phyloP scores from a whole-genome alignment of 441 rosid genomes.

The Euphorbia celastroides region DNA sequence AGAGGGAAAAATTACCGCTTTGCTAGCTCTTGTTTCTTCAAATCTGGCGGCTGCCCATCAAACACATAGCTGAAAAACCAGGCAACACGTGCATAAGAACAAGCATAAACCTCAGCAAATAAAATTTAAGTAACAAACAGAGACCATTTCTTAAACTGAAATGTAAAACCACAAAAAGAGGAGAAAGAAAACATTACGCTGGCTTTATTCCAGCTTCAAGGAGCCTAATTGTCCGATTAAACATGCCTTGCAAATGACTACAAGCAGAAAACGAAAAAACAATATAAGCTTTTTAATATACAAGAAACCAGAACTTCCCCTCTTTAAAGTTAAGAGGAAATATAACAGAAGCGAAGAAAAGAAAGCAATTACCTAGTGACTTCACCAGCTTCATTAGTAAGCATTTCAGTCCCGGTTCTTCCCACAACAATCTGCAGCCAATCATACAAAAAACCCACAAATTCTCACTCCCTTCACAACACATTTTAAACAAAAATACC shows the following conservation, averaged over 20 bases:
- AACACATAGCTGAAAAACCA: conserved; percentile 70
- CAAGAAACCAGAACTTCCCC: neutral
- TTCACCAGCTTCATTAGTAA: conserved; percentile 92
- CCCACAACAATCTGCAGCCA: conserved; percentile 83
- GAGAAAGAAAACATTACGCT: conserved; percentile 44
- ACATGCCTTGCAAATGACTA: conserved; percentile 98
- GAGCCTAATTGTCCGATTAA: conserved; percentile 82
- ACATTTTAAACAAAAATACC: neutral
- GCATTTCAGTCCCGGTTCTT: conserved; percentile 82
- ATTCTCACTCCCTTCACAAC: neutral
- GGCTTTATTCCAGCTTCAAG: conserved; percentile 98
- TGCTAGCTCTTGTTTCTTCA: conserved; percentile 89
- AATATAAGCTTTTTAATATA: conserved; percentile 8
- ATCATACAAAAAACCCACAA: conserved; percentile 4
- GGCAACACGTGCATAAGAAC: conserved; percentile 8
- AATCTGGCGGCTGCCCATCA: conserved; percentile 92
- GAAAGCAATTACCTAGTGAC: conserved; percentile 63
- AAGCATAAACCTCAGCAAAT: neutral
- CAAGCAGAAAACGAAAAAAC: neutral
- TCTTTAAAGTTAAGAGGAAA: neutral
- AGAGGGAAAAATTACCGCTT: conserved; percentile 56
- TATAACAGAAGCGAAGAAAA: neutral
- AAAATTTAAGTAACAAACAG: conserved; percentile 1
- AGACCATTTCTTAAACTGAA: neutral
- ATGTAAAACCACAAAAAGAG: conserved; percentile 2